Base-by-base conservation (phyloP, 164 flowering plant genomes). In the Nymphaea thermarum region DNA sequence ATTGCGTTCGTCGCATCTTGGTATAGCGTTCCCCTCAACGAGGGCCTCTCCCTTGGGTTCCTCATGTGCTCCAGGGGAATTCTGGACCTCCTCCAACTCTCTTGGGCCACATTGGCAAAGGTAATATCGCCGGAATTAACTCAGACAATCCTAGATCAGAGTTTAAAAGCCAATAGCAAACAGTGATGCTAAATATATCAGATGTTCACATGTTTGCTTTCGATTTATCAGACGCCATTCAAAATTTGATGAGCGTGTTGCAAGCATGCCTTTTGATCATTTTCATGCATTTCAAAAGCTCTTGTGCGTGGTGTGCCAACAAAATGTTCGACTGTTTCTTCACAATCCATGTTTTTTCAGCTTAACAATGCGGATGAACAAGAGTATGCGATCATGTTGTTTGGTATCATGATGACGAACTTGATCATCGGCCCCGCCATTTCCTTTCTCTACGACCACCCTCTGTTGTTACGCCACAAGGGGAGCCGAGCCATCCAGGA, bases 401-500 rank as follows among this genome's bases (percentile, higher is more conserved):
- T 86, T 2, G 10, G 77, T 4, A 75, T 79, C 15, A 45, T 74
- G 2, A 0, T 44, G 5, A 18, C 74, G 15, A 85, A 86, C 0
- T 81, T 76, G 3, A 68, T 78, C n/a, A 65, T 69, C 0, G 76
- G 87, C 2, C 94, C 96, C 1, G 8, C 89, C 42, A 73, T 85
- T 42, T 79, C 68, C 74, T 12, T 77, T 41, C 59, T 91, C 43
- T 87, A 87, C 67, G 78, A 89, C 53, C 92, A 92, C 16, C 78
- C 86, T n/a, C 73, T 68, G 74, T 84, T 82, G 6, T 85, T 80
- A 74, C 81, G 70, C 71, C 67, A 72, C 42, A 72, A 73, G 75
- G 79, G 72, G 68, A 77, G 87, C 44, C 75, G 91, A 73, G 85
- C 86, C 60, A 80, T 92, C 42, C 90, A 90, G 53, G 90, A 88